Evolutionary conservation across 2,329 filamentous ascomycete species (phyloP), one percentile per base, ranked within the genome.

Genomic region (Xylariaceae sp.): DNA sequence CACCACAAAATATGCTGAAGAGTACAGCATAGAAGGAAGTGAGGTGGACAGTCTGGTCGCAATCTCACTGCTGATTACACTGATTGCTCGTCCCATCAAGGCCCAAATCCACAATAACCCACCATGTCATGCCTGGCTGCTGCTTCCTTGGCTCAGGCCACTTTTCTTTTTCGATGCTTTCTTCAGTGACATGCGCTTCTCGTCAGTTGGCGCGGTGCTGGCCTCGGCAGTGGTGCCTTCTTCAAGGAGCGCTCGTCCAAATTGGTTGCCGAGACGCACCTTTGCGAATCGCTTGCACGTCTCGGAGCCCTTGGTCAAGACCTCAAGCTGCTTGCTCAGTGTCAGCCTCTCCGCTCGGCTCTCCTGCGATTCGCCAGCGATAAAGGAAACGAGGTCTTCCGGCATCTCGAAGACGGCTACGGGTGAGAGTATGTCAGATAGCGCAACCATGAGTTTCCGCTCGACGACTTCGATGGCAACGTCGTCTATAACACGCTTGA

Each of bases 401-500:
- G 34, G 3, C 37, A 44, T 44, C 14, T 31, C 29, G 2, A 41
- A 21, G 21, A 40, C 34, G 11, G 23, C 28, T n/a, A 62, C 38
- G 0, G 68, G 66, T 1, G 64, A 63, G 8, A 71, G 53, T 12
- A 71, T 66, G 13, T 56, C 48, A 4, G 50, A 21, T 2, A 71
- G 55, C 3, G 43, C 51, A 1, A 50, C 47, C 14, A 70, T 41
- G 6, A 70, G 56, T 28, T 63, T 60, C 3, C 44, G 46, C 47
- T 72, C 68, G 11, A 72, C 58, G 1, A 66, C 61, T 42, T 69
- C 55, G 14, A 66, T 55, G 7, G 66, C 58, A 4, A 71, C 47
- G 24, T 67, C 61, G 16, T 71, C 67, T 16, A 68, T 45, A 43
- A 72, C 66, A 1, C 61, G 59, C 45, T 67, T 65, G 34, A 69